Evolutionary conservation across 345 rosid species (phyloP), one percentile per base, ranked within the genome.

Genomic region (Moricandia arvensis): DNA sequence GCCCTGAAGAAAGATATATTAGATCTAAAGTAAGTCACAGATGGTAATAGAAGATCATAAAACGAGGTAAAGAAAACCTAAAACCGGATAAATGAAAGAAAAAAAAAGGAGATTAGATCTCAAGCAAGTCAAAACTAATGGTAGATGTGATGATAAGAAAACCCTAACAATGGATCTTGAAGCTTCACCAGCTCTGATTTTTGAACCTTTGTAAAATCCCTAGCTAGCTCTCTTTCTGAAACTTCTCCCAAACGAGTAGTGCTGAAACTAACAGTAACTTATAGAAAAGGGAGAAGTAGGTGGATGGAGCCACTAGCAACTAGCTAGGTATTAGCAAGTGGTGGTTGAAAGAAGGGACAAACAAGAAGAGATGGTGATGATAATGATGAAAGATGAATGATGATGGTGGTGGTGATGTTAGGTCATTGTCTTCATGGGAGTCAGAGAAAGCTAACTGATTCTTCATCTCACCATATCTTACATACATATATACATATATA

Each of bases 341-440:
- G 79, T 62, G 63, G 71, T 69, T 79, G 6, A 75, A 68, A 80
- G 43, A 78, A 60, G 63, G 34, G 71, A 27, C 69, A 76, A 63
- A 43, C 43, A 47, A 45, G 15, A 45, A 76, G 58, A 63, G 69
- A 60, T 55, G 65, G 75, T 7, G 68, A 60, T 27, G 69, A 73
- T 62, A n/a, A 79, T 43, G 70, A 66, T 37, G 66, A 68, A 66
- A 63, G 60, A 60, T 67, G 64, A 31, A 68, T 26, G 69, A 76
- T 65, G 64, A 78, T 43, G 70, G 63, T 47, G 71, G 66, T 59
- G 75, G 69, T 75, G 83, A 76, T 73, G 90, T 80, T 69, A 82
- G 78, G 90, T 85, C 89, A 64, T 69, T 80, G 77, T 87, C 86
- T 49, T 84, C 87, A 72, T 89, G 90, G 86, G 86, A 85, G 80